phyloP scores from a whole-genome alignment of 2,329 filamentous ascomycete species.

The Trichoderma gracile region DNA sequence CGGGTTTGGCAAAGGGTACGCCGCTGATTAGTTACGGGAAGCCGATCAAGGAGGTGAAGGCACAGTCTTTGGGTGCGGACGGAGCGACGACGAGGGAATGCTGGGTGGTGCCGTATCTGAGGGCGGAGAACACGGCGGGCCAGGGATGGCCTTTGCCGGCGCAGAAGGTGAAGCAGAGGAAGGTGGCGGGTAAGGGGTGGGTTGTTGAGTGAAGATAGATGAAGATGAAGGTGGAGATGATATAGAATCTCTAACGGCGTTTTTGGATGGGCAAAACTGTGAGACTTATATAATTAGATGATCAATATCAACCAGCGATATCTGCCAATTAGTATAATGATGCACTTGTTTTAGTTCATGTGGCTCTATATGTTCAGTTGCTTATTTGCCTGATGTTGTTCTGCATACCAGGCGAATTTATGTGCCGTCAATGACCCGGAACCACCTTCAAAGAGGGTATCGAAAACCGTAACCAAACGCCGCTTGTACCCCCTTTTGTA shows the following conservation, averaged over 20 bases:
- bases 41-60: slow-evolving; percentile 78
- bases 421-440: not conserved
- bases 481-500: not conserved
- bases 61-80: slow-evolving; percentile 40
- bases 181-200: slow-evolving; percentile 73
- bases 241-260: slow-evolving; percentile 7
- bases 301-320: not conserved
- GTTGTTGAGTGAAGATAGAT: slow-evolving; percentile 54
- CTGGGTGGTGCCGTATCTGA: slow-evolving; percentile 77
- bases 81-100: slow-evolving; percentile 63
- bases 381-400: not conserved
- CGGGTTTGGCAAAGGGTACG: slow-evolving; percentile 78
- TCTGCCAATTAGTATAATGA: too few relatives aligned
- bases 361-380: not conserved
- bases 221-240: not conserved
- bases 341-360: too few relatives aligned
- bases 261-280: slow-evolving; percentile 3
- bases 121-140: slow-evolving; percentile 65
- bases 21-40: slow-evolving; percentile 83
- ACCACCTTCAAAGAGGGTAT: slow-evolving; percentile 20
- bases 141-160: slow-evolving; percentile 83
- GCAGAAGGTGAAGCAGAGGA: slow-evolving; percentile 80
- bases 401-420: not conserved
- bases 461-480: slow-evolving; percentile 2
- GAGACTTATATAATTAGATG: not conserved